Conservation (phyloP, 768 basidiomycete species). For the Lactarius trivialis region DNA sequence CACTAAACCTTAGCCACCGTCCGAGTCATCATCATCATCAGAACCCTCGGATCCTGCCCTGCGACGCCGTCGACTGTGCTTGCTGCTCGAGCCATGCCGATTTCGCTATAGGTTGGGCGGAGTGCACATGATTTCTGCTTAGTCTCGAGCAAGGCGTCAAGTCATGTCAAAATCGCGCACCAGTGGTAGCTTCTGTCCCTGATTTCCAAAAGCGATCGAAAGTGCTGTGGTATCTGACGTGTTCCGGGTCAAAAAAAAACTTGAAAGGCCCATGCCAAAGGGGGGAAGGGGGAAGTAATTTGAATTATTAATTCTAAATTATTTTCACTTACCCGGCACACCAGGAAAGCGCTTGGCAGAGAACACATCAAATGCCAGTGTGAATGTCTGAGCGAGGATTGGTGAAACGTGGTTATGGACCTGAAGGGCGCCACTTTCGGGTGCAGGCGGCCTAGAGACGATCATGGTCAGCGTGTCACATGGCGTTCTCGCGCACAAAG, state of each 20-base stretch:
- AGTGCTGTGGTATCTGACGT: slow-evolving; percentile 75
- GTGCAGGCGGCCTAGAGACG: slow-evolving; percentile 42
- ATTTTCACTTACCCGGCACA: slow-evolving; percentile 60
- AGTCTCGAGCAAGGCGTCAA: slow-evolving; percentile 21
- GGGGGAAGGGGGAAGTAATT: too few species aligned
- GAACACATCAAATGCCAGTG: slow-evolving; percentile 78
- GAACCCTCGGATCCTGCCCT: slow-evolving; percentile 58
- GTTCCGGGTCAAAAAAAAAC: slow-evolving; percentile 2
- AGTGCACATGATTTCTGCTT: slow-evolving; percentile 16
- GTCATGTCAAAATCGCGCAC: slow-evolving; percentile 35
- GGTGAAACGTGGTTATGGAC: slow-evolving; percentile 67
- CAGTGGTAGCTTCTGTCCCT: slow-evolving; percentile 84
- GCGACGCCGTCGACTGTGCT: slow-evolving; percentile 49
- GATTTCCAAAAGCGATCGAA: slow-evolving; percentile 82
- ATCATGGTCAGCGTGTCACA: neutral
- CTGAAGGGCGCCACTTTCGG: slow-evolving; percentile 55
- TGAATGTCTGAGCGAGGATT: slow-evolving; percentile 78
- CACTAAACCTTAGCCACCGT: slow-evolving; percentile 36
- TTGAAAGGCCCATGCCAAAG: neutral
- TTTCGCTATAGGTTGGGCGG: slow-evolving; percentile 49
- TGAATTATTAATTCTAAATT: neutral
- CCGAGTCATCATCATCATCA: slow-evolving; percentile 68
- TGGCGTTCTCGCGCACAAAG: neutral
- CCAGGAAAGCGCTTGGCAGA: slow-evolving; percentile 95
- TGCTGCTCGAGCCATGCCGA: slow-evolving; percentile 68